Base-by-base conservation (phyloP, 129 eudicot genomes). In the Flaveria bidentis region DNA sequence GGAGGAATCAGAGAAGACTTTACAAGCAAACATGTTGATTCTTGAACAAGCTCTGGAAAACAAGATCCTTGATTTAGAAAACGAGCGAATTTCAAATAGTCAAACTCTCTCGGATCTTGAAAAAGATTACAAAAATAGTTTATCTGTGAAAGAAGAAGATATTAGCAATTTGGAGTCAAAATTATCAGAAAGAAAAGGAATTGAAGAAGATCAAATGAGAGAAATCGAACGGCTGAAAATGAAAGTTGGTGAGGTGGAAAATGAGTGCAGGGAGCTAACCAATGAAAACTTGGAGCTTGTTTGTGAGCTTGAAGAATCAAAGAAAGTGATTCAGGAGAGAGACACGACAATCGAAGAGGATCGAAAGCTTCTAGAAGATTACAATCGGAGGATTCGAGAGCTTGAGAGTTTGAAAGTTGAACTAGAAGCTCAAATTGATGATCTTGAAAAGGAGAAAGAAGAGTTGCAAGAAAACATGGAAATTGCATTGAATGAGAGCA, bases 1-100 rank as follows among this genome's bases (percentile, higher is more conserved):
- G 78, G 89, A 84, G 82, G 93, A 86, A 78, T 90, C 96, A 39
- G 93, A 90, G 85, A 84, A 76, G 78, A 84, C 69, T n/a, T 55
- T 85, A 78, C 82, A 84, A 69, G 78, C 65, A 30, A 86, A 83
- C 69, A 47, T 87, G 69, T 71, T 84, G 53, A 42, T 75, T 69
- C 97, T 92, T 65, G 96, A 89, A 78, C 86, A 88, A 84, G 85
- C 90, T 1, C 83, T 91, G 68, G 76, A 84, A 50, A 85, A 79
- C 68, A 89, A 87, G 76, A 82, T 22, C 20, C 75, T 55, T 16
- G 90, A 91, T 67, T 42, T 85, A 49, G 86, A 91, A 72, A 73
- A 82, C 39, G 88, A 83, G 63, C 51, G 78, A 69, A 77, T 25
- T 17, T 80, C 82, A 44, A 81, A 79, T 45, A 72, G 75, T 52